Percentiles rank a stretch among this genome's conserved stretches.
Conservation (phyloP, 768 basidiomycete genomes). For the Pleurotus tuber-regium region DNA sequence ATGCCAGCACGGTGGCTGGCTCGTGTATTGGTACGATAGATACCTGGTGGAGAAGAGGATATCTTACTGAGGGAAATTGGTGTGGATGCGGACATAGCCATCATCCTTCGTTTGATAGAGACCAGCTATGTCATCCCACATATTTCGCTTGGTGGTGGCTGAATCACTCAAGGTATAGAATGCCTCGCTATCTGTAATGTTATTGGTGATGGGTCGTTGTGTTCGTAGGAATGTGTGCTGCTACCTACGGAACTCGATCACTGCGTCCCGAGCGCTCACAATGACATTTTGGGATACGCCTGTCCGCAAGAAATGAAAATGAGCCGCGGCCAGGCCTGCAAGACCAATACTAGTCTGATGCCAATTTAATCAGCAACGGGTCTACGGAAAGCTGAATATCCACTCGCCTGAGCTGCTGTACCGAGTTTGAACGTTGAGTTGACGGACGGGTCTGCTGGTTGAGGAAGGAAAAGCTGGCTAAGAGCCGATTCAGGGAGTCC, state of each 20-base stretch:
- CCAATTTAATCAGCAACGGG: no score
- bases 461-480: constrained; percentile 31
- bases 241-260: constrained; percentile 46
- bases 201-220: background rate
- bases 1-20: constrained; percentile 51
- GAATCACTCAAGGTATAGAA: constrained; percentile 46
- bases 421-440: constrained; percentile 57
- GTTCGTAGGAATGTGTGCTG: background rate
- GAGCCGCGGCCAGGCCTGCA: constrained; percentile 50
- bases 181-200: constrained; percentile 42
- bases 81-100: constrained; percentile 53
- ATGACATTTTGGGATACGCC: constrained; percentile 44
- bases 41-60: background rate
- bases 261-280: constrained; percentile 56
- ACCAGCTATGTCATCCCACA: constrained; percentile 53
- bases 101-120: constrained; percentile 50
- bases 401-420: constrained; percentile 48
- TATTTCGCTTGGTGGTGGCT: constrained; percentile 21
- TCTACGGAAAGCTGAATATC: no score
- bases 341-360: constrained; percentile 52
- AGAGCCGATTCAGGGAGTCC: constrained; percentile 38
- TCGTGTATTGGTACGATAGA: background rate
- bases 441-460: constrained; percentile 39
- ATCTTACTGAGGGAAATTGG: constrained; percentile 62
- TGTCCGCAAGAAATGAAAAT: constrained; percentile 45